phyloP scores from a whole-genome alignment of 2,329 filamentous ascomycete species.

The Bipolaris sorokiniana region DNA sequence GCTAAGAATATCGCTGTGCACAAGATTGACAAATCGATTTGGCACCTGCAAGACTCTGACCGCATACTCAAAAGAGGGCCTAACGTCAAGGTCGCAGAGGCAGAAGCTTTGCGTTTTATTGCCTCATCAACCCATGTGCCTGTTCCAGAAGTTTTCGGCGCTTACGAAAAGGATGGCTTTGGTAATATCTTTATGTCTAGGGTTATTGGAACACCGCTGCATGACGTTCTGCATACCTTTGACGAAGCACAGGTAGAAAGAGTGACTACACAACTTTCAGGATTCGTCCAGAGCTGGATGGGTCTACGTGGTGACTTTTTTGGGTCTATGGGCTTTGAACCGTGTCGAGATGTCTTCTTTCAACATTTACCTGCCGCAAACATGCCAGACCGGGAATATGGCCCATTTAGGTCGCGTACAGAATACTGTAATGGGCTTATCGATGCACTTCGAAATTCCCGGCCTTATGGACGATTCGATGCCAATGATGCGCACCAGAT shows the following conservation, averaged over 20 bases:
- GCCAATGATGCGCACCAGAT: conserved; percentile 12
- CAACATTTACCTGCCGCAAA: conserved; percentile 13
- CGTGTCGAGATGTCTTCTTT: conserved; percentile 23
- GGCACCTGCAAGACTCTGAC: conserved; percentile 17
- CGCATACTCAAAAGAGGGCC: conserved; percentile 20
- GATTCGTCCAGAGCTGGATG: conserved; percentile 12
- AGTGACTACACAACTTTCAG: conserved; percentile 15
- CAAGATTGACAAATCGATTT: conserved; percentile 17
- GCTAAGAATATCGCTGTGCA: conserved; percentile 14
- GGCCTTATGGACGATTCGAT: conserved; percentile 14
- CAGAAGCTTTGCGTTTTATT: conserved; percentile 22
- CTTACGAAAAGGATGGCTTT: conserved; percentile 18
- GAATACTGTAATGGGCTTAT: conserved; percentile 23
- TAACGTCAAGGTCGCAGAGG: conserved; percentile 18
- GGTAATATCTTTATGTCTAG: conserved; percentile 27
- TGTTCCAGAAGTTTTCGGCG: conserved; percentile 22
- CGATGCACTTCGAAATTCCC: conserved; percentile 18
- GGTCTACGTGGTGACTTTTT: conserved; percentile 12
- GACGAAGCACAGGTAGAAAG: conserved; percentile 7
- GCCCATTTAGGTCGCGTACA: conserved; percentile 16
- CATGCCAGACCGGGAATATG: conserved; percentile 12
- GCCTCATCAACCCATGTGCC: conserved; percentile 17
- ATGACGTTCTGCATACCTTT: conserved; percentile 11
- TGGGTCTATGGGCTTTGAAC: conserved; percentile 17
- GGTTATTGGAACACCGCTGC: conserved; percentile 14